Conservation (phyloP, 2,329 filamentous ascomycete genomes). For the Dothistroma septosporum region DNA sequence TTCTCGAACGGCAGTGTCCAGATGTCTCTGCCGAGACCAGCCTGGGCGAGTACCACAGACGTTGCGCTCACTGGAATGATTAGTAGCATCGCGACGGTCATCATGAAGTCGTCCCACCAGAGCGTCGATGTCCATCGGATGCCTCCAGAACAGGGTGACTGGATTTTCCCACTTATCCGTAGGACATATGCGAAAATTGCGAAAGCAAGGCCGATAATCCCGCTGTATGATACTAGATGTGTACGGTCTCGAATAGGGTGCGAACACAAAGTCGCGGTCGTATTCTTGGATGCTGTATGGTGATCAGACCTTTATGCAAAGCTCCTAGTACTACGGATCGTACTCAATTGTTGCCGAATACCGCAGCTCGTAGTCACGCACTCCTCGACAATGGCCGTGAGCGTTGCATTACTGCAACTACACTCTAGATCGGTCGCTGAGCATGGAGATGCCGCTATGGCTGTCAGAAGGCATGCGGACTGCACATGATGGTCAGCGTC, state of each 20-base stretch:
- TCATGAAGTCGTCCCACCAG: conserved; percentile 21
- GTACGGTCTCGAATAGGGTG: conserved; percentile 14
- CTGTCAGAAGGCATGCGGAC: conserved; percentile 18
- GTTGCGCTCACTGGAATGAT: conserved; percentile 12
- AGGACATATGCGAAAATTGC: conserved; percentile 14
- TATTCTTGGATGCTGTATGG: conserved; percentile 16
- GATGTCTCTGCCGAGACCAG: conserved; percentile 25
- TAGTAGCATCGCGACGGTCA: conserved; percentile 15
- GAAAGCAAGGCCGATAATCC: conserved; percentile 12
- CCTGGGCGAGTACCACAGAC: conserved; percentile 15
- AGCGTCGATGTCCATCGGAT: conserved; percentile 10
- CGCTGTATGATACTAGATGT: conserved; percentile 6
- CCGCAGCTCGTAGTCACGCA: conserved; percentile 13
- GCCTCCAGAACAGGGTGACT: background rate
- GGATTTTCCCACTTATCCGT: conserved; percentile 7
- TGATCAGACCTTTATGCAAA: background rate
- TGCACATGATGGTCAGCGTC: conserved; percentile 1
- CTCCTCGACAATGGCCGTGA: conserved; percentile 6
- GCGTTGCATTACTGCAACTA: conserved; percentile 14
- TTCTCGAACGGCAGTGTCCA: conserved; percentile 20
- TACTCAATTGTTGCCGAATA: conserved; percentile 16
- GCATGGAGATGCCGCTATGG: conserved; percentile 20
- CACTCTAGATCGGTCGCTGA: conserved; percentile 19
- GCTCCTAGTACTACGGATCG: background rate
- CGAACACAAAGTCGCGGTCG: conserved; percentile 17